Base-by-base conservation (phyloP, 768 basidiomycete genomes). In the Mycena venus region DNA sequence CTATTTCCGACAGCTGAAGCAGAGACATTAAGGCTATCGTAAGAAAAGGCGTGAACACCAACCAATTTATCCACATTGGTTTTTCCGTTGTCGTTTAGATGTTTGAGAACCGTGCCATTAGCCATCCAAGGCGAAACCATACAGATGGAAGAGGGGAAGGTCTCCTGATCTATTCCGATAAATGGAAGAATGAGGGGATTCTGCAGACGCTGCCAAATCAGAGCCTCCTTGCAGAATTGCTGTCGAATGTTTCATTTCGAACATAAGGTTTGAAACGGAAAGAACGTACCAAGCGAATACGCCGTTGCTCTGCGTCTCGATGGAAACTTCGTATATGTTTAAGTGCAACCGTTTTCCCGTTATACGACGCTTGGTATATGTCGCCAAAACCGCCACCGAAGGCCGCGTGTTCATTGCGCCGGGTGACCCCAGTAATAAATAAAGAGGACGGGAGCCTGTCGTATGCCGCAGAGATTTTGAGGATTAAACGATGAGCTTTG, bases 61-160 rank as follows among this genome's bases (percentile, higher is more conserved):
- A 73, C 71, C 66, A 71, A 58, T 78, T 77, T 47, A 74, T 80
- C 72, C 40, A 81, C 76, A 38, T 79, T 75, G 2, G 63, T 60
- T 7, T 51, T 70, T 14, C 79, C 78, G 42, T 78, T 69, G 9
- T 74, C 55, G 25, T 76, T 71, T 42, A 80, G 66, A 71, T 79
- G 77, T 27, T 75, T 72, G 1, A 78, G 21, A 31, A 83, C 75
- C 17, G 78, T 81, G 6, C 82, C 80, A 51, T 80, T 71, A 21
- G 68, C 69, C 81, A 83, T 81, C 81, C 81, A 82, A 10, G 81
- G 82, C 6, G 81, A 81, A 27, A 81, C 81, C 74, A 83, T 77
- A 44, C 81, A 83, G 10, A 80, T 72, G 11, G 73, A 77, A 19
- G 67, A 65, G 0, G 78, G 74, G 62, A 83, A 83, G 1, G 78